Evolutionary conservation across 2,329 filamentous ascomycete species (phyloP).

Genomic region (Alternaria brassicae): DNA sequence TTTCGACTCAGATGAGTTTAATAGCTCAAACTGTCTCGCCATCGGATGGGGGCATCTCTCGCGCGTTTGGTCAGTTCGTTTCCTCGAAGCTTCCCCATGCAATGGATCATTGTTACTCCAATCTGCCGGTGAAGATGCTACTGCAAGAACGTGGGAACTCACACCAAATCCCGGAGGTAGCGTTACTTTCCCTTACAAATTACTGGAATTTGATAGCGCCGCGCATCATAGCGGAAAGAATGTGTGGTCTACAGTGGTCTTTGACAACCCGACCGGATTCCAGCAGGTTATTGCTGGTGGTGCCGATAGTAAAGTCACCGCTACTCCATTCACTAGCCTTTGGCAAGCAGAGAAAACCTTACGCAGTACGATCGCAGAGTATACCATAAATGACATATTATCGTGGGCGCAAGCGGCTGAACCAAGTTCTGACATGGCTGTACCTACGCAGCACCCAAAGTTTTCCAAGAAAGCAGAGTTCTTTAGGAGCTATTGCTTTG

Average conservation of each 20-base stretch:
- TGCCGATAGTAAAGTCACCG: slow-evolving; percentile 73
- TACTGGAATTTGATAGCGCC: slow-evolving; percentile 64
- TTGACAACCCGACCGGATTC: background rate
- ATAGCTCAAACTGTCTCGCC: slow-evolving; percentile 60
- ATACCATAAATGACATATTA: slow-evolving; percentile 36
- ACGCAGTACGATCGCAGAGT: slow-evolving; percentile 23
- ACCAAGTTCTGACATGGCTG: background rate
- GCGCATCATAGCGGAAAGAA: slow-evolving; percentile 84
- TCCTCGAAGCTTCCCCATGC: slow-evolving; percentile 54
- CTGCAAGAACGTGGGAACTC: slow-evolving; percentile 72
- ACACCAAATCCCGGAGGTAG: slow-evolving; percentile 7
- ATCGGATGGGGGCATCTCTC: slow-evolving; percentile 85
- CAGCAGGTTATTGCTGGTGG: slow-evolving; percentile 63
- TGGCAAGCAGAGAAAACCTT: background rate
- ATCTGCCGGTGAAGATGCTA: slow-evolving; percentile 87
- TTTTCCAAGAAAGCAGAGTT: slow-evolving; percentile 41
- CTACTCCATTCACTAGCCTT: slow-evolving; percentile 18
- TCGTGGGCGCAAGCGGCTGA: slow-evolving; percentile 14
- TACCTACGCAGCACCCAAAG: slow-evolving; percentile 9
- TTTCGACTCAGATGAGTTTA: slow-evolving; percentile 29
- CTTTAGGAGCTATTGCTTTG: slow-evolving; percentile 70
- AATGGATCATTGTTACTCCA: slow-evolving; percentile 61
- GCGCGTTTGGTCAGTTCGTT: slow-evolving; percentile 86
- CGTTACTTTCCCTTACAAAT: slow-evolving; percentile 28
- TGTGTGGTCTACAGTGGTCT: slow-evolving; percentile 71